phyloP scores from a whole-genome alignment of 306 rosid species.

The Abrus precatorius region DNA sequence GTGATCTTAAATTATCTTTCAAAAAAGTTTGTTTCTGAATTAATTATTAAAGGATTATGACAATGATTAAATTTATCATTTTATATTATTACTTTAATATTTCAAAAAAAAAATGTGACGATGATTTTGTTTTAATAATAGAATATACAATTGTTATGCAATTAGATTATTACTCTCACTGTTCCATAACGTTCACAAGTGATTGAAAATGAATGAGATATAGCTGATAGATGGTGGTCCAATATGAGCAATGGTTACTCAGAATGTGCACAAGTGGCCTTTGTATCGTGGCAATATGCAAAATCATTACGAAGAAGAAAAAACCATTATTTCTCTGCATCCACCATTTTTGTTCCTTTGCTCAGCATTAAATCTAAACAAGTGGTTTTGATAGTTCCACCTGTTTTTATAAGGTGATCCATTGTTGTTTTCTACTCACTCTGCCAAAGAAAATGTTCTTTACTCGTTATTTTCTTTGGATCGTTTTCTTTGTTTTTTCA shows the following conservation, averaged over 20 bases:
- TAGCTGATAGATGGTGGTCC: not conserved
- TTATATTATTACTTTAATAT: too few relatives aligned
- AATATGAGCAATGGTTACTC: not conserved
- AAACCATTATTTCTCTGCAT: constrained; percentile 3
- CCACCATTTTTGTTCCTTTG: constrained; percentile 16
- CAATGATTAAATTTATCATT: too few relatives aligned
- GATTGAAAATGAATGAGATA: not conserved
- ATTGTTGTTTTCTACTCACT: constrained; percentile 12
- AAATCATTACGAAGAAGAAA: constrained; percentile 7
- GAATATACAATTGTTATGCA: too few relatives aligned
- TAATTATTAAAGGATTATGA: too few relatives aligned
- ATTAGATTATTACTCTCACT: too few relatives aligned
- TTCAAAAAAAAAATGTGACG: too few relatives aligned
- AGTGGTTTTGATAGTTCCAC: constrained; percentile 28
- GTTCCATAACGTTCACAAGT: not conserved
- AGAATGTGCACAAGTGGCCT: constrained; percentile 28
- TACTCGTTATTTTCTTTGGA: not conserved
- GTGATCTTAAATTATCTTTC: too few relatives aligned
- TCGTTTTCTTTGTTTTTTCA: not conserved
- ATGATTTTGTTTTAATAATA: too few relatives aligned
- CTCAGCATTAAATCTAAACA: not conserved
- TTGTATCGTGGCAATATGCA: not conserved
- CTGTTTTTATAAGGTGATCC: constrained; percentile 28
- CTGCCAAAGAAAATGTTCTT: constrained; percentile 27
- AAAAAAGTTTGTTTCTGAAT: too few relatives aligned